phyloP scores from a whole-genome alignment of 371 early-diverging fungal species.

The Coemansia sp. region DNA sequence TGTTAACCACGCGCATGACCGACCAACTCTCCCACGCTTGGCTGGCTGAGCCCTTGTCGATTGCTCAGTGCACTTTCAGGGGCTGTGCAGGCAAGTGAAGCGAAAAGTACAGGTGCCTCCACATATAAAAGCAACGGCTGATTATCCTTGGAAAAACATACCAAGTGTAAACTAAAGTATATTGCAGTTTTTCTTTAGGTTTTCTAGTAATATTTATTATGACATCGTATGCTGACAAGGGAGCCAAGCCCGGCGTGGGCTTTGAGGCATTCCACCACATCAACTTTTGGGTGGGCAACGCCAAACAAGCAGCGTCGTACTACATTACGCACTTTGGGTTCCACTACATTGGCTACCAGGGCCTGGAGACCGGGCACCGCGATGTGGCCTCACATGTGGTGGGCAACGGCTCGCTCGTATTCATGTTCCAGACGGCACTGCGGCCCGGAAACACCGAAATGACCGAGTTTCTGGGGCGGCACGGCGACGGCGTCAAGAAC shows the following conservation, averaged over 20 bases:
- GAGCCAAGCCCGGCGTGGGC: conserved; percentile 44
- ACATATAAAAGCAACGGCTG: not conserved
- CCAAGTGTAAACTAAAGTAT: not conserved
- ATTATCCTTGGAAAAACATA: not conserved
- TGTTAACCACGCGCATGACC: no score
- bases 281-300: conserved; percentile 86
- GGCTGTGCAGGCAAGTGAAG: not conserved
- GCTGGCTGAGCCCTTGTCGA: not conserved
- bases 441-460: conserved; percentile 79
- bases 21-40: conserved; percentile 33
- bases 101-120: not conserved
- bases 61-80: not conserved
- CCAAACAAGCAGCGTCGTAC: conserved; percentile 93
- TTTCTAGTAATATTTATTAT: conserved; percentile 6
- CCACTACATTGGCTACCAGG: conserved; percentile 87
- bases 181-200: not conserved
- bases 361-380: conserved; percentile 92
- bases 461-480: conserved; percentile 70
- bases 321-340: conserved; percentile 89
- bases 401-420: conserved; percentile 73
- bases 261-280: conserved; percentile 65
- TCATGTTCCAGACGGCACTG: conserved; percentile 90
- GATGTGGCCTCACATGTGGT: conserved; percentile 86
- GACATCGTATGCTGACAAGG: conserved; percentile 48
- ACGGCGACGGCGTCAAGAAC: conserved; percentile 96